Evolutionary conservation across 2,329 filamentous ascomycete genomes (phyloP), one percentile per base, ranked within the genome.

Genomic region (Fusarium sp.): DNA sequence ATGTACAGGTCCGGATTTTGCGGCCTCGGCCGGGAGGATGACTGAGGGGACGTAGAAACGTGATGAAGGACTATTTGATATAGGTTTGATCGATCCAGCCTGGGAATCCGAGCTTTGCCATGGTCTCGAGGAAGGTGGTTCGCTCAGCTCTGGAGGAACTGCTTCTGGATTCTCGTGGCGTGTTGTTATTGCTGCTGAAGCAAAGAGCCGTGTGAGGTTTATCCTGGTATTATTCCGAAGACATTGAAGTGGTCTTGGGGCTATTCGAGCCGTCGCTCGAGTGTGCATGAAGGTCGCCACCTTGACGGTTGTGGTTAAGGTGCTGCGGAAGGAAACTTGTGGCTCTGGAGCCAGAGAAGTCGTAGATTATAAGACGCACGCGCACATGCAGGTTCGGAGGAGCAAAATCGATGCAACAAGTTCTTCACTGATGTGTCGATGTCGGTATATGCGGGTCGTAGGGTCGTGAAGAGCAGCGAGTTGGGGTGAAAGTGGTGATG

Each of bases 181-280:
- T 56, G 65, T 70, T 45, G 74, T 63, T 23, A 71, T 73, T 20
- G 74, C 42, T 57, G 76, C 77, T 10, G 74, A 78, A 66, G 76
- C 74, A 68, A 78, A 77, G 65, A 68, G 68, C 69, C 77, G 75
- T 65, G 73, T 76, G 77, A 80, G 79, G 79, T 78, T 78, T 66
- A 70, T 75, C 20, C 58, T 68, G 41, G 69, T 58, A 76, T 78
- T 82, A 85, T 79, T 77, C 80, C 57, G 78, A 46, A 71, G 74
- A 72, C 84, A 86, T 85, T 53, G 59, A 59, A 76, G 64, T 46
- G 66, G 65, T 20, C 59, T 78, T 66, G 75, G 74, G 57, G 78
- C 74, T 82, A 82, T 81, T 77, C 80, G 79, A 77, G 82, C 80
- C 76, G 79, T 78, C 73, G 81, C 78, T 80, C 84, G 82, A 78